phyloP scores from a whole-genome alignment of 345 rosid species.

The Arabis alpina region DNA sequence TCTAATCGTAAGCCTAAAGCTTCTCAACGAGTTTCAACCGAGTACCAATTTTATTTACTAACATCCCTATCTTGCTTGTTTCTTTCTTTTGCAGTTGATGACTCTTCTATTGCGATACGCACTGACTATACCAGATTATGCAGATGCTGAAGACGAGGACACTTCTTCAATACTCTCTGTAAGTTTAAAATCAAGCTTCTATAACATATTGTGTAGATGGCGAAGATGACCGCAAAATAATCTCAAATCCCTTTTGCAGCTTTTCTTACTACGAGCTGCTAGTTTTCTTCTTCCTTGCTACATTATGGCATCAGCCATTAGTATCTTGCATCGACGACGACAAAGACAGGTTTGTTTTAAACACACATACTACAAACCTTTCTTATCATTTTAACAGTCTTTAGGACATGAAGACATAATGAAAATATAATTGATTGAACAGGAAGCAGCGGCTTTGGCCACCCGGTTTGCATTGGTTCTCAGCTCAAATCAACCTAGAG shows the following conservation, averaged over 20 bases:
- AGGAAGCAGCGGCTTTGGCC: slow-evolving; percentile 91
- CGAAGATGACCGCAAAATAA: slow-evolving; percentile 2
- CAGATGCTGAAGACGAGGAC: slow-evolving; percentile 67
- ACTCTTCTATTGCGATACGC: slow-evolving; percentile 84
- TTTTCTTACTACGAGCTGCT: slow-evolving; percentile 79
- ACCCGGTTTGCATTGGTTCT: slow-evolving; percentile 87
- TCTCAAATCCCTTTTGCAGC: slow-evolving; percentile 49
- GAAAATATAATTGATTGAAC: too few species aligned
- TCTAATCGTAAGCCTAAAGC: slow-evolving; percentile 60
- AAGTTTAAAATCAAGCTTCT: slow-evolving; percentile 43
- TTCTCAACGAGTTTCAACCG: slow-evolving; percentile 3
- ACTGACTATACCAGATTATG: slow-evolving; percentile 65
- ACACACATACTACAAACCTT: too few species aligned
- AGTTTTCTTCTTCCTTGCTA: slow-evolving; percentile 93
- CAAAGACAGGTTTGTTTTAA: slow-evolving; percentile 53
- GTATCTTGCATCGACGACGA: slow-evolving; percentile 83
- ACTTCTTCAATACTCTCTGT: slow-evolving; percentile 78
- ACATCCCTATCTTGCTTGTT: not conserved
- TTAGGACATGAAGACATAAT: too few species aligned
- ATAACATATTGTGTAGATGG: not conserved
- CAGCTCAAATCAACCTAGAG: slow-evolving; percentile 76
- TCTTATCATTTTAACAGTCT: too few species aligned
- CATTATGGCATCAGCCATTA: slow-evolving; percentile 98
- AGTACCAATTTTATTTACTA: not conserved
- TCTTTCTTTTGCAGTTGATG: slow-evolving; percentile 63